A percentile compares a stretch with the other conserved stretches of the same genome.
These are phyloP conservation scores for Fusarium nisikadoi DNA, from an alignment of 2,329 filamentous ascomycete genomes.

Conservation along the genomic window DNA sequence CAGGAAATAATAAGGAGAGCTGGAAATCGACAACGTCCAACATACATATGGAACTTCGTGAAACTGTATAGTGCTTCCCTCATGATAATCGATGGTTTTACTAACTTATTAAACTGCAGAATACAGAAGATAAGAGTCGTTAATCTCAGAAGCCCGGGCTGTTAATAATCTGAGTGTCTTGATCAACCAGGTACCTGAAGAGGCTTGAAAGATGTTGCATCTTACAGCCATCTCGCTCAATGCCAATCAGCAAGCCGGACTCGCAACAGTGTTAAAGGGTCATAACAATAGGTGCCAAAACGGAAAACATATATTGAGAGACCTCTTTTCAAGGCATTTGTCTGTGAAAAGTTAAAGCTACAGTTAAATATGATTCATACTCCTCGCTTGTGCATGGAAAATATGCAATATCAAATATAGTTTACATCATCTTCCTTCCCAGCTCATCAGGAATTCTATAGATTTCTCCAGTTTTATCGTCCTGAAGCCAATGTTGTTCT, in stretches of 20 bases:
- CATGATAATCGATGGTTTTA: too few species aligned
- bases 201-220: too few species aligned
- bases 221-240: background rate
- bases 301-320: background rate
- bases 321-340: background rate
- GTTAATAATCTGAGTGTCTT: background rate
- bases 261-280: background rate
- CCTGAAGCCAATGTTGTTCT: constrained; percentile 36
- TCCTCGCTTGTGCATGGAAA: constrained; percentile 3
- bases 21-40: background rate
- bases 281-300: background rate
- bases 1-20: background rate
- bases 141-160: background rate
- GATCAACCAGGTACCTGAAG: background rate
- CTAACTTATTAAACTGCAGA: background rate
- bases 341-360: background rate
- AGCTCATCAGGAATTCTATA: constrained; percentile 41
- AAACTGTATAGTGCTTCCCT: background rate
- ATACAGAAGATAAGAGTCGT: background rate
- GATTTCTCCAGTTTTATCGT: constrained; percentile 42
- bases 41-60: background rate
- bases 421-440: constrained; percentile 26
- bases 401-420: background rate
- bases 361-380: background rate
- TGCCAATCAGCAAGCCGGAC: background rate